Base-by-base conservation (phyloP, 805 yeast genomes). In the Grigorovia jiainica region DNA sequence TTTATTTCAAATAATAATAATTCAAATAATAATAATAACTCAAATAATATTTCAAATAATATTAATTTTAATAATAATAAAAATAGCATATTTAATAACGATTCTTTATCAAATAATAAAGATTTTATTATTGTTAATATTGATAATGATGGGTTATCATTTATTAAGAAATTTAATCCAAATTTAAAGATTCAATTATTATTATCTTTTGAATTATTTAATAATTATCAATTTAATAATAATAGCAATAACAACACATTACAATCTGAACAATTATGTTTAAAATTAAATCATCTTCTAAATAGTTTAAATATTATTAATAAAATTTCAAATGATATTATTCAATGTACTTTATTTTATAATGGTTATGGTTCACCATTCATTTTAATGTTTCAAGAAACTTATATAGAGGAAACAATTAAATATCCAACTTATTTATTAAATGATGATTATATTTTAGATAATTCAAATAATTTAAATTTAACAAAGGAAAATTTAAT, bases 341-440 rank as follows among this genome's bases (percentile, higher is more conserved):
- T 70, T 1, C 73, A 71, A 43, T 75, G 79, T 47, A 70, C 78
- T 7, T 45, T 79, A 42, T 66, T 72, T 17, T 74, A 72, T 50
- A 58, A 66, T 36, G 74, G 75, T 0, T 54, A 62, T 7, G 80
- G 79, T 0, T 53, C 67, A 8, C 81, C 80, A 0, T 76, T 81
- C 49, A 65, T 72, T 0, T 45, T 80, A 17, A 68, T 72, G 3
- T 78, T 77, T 57, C 79, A 76, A 49, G 80, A 76, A 40, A 54
- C 61, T 1, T 61, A 72, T 44, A 67, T 78, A 43, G 66, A 70
- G 1, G 83, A 80, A 47, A 60, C 70, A 33, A 79, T 82, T 45
- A 79, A 76, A 46, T 66, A 80, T 39, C 58, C 70, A 1, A 76
- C 83, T 0, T 68, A 64, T 43, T 57, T 61, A 38, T 57, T 60